phyloP scores from a whole-genome alignment of 768 basidiomycete genomes.

The Pleurotus djamor region DNA sequence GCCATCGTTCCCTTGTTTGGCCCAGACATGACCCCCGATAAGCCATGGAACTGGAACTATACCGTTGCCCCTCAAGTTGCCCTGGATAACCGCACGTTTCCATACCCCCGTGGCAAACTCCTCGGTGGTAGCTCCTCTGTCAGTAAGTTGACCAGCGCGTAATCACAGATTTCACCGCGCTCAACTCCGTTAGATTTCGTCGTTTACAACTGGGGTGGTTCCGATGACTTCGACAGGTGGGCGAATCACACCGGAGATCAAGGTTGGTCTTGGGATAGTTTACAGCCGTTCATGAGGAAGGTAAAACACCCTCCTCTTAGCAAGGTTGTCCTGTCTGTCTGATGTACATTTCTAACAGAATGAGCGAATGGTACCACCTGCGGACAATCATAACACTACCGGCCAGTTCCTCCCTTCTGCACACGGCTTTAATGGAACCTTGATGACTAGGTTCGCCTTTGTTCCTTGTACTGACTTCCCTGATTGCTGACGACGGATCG shows the following conservation, averaged over 20 bases:
- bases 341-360: slow-evolving; percentile 13
- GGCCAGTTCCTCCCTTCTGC: slow-evolving; percentile 27
- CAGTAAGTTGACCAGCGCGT: slow-evolving; percentile 2
- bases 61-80: slow-evolving; percentile 14
- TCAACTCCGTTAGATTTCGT: slow-evolving; percentile 14
- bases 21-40: neutral
- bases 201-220: slow-evolving; percentile 23
- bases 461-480: too few relatives aligned
- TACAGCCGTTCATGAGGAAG: slow-evolving; percentile 22
- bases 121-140: slow-evolving; percentile 14
- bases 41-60: slow-evolving; percentile 16
- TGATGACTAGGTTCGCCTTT: too few relatives aligned
- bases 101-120: slow-evolving; percentile 9
- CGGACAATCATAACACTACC: slow-evolving; percentile 24
- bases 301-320: too few relatives aligned
- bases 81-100: slow-evolving; percentile 4
- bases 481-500: slow-evolving; percentile 2
- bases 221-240: slow-evolving; percentile 25
- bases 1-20: slow-evolving; percentile 2
- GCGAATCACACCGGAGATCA: slow-evolving; percentile 22
- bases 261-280: slow-evolving; percentile 28
- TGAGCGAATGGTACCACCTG: slow-evolving; percentile 24
- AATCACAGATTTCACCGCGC: neutral
- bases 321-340: too few relatives aligned
- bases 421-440: slow-evolving; percentile 23